These are phyloP conservation scores for Sextonia rubra DNA, from an alignment of 164 flowering plant genomes.

Conservation along the genomic window DNA sequence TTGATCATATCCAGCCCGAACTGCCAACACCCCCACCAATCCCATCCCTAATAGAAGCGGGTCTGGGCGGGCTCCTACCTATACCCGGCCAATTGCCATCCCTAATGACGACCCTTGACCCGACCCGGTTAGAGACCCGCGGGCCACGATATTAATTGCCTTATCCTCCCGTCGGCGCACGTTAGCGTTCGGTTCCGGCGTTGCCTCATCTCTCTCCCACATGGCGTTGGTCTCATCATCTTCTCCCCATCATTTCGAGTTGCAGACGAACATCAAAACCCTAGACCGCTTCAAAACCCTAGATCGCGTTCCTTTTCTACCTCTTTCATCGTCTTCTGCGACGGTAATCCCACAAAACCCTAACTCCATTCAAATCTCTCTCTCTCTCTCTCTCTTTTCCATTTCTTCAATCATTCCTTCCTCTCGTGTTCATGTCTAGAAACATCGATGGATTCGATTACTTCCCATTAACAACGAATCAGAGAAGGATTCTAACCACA, in stretches of 20 bases:
- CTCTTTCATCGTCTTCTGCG: neutral
- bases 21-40: too few species aligned
- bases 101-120: too few species aligned
- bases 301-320: neutral
- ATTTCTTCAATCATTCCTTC: neutral
- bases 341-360: constrained; percentile 9
- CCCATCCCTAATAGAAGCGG: too few species aligned
- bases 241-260: neutral
- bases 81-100: too few species aligned
- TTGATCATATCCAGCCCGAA: too few species aligned
- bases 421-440: neutral
- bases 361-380: neutral
- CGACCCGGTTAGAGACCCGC: too few species aligned
- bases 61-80: too few species aligned
- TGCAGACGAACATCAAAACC: neutral
- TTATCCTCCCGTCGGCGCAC: neutral
- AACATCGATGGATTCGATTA: neutral
- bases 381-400: neutral
- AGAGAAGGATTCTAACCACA: constrained; percentile 20
- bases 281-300: neutral
- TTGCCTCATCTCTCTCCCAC: constrained; percentile 1
- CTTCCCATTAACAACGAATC: neutral
- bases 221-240: constrained; percentile 10
- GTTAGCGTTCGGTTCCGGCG: neutral
- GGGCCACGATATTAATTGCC: neutral